A percentile compares a stretch with the other conserved stretches of the same genome.
Evolutionary conservation across 2,329 filamentous ascomycete species (phyloP).

Genomic region (Endoconidiophora polonica): DNA sequence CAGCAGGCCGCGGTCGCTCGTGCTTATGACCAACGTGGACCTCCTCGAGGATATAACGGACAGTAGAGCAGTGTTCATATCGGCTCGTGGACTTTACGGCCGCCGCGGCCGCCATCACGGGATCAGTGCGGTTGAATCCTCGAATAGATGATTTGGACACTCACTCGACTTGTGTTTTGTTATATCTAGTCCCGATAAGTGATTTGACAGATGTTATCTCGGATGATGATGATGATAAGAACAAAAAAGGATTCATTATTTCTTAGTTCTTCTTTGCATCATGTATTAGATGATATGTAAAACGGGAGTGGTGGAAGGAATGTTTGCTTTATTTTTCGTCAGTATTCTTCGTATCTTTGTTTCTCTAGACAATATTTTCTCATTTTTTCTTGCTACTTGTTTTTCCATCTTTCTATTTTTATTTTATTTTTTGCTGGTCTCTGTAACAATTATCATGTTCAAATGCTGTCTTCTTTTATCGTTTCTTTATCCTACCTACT

Average conservation of each 20-base stretch:
- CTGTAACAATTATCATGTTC: too few species aligned
- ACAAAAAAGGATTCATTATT: too few species aligned
- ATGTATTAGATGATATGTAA: background rate
- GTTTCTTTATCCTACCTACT: too few species aligned
- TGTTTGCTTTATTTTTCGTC: too few species aligned
- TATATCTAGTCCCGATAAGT: background rate
- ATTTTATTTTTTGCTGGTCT: background rate
- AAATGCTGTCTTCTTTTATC: too few species aligned
- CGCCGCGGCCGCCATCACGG: background rate
- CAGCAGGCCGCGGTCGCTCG: slow-evolving; percentile 23
- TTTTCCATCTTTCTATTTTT: background rate
- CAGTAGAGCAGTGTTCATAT: background rate
- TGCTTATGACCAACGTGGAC: slow-evolving; percentile 22
- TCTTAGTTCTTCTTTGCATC: background rate
- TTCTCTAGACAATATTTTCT: background rate
- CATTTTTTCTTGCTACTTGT: background rate
- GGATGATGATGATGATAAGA: background rate
- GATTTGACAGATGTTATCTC: background rate
- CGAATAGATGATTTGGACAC: too few species aligned
- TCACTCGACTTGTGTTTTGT: background rate
- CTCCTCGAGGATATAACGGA: slow-evolving; percentile 19
- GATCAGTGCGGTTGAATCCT: too few species aligned
- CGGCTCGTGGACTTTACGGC: background rate
- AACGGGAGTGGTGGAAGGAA: too few species aligned
- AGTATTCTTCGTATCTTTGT: background rate